A percentile compares a stretch with the other conserved stretches of the same genome.
phyloP scores from a whole-genome alignment of 2,329 filamentous ascomycete species.

The Ophiostoma pallidulum region DNA sequence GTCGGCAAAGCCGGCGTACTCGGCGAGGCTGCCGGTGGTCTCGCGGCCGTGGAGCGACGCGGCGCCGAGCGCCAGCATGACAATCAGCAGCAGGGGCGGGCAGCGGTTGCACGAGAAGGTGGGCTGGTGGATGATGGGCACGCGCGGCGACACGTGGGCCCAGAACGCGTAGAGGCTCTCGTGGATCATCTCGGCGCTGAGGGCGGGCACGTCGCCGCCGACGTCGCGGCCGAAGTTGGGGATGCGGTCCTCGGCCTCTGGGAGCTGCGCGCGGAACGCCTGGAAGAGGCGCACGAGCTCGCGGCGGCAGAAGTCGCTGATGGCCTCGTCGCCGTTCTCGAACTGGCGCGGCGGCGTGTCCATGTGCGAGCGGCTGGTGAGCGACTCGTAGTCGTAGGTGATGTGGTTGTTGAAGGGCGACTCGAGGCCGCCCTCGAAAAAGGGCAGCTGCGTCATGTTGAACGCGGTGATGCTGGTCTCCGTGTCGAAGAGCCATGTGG shows the following conservation, averaged over 20 bases:
- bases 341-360: slow-evolving; percentile 33
- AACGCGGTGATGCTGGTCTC: slow-evolving; percentile 34
- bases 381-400: slow-evolving; percentile 41
- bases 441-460: slow-evolving; percentile 34
- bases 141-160: slow-evolving; percentile 73
- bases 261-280: slow-evolving; percentile 34
- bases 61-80: slow-evolving; percentile 77
- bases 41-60: slow-evolving; percentile 61
- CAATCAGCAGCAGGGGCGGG: slow-evolving; percentile 64
- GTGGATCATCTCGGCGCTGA: slow-evolving; percentile 74
- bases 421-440: slow-evolving; percentile 40
- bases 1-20: slow-evolving; percentile 40
- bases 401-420: slow-evolving; percentile 43
- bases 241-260: slow-evolving; percentile 27
- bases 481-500: slow-evolving; percentile 42
- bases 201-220: slow-evolving; percentile 33
- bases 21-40: slow-evolving; percentile 41
- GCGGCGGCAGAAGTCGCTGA: slow-evolving; percentile 35
- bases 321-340: slow-evolving; percentile 32
- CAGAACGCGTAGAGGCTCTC: slow-evolving; percentile 82
- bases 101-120: slow-evolving; percentile 78
- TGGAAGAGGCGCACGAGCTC: slow-evolving; percentile 37
- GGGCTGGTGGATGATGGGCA: slow-evolving; percentile 81
- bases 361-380: slow-evolving; percentile 37
- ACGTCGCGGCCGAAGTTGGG: slow-evolving; percentile 29